Percentiles rank a stretch among this genome's conserved stretches.
Evolutionary conservation across 805 yeast genomes (phyloP).

Genomic region (Pichia sporocuriosa): DNA sequence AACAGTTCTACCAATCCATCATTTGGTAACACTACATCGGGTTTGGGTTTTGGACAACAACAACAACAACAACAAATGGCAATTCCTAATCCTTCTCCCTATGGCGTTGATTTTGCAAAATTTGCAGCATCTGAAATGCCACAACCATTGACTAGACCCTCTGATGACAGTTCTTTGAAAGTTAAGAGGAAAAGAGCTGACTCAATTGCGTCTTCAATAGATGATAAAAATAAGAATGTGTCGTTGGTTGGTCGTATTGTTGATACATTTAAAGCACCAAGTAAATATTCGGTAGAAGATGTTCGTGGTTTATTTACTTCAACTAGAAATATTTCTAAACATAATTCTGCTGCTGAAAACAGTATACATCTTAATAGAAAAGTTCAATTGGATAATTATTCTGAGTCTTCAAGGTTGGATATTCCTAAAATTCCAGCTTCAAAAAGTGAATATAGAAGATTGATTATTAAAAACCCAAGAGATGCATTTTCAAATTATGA

Average conservation of each 20-base stretch:
- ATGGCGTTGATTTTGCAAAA: slow-evolving; percentile 20
- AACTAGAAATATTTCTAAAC: slow-evolving; percentile 3
- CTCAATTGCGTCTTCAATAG: slow-evolving; percentile 16
- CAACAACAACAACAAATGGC: slow-evolving; percentile 6
- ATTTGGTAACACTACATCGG: slow-evolving; percentile 3
- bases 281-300: slow-evolving; percentile 20
- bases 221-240: slow-evolving; percentile 1
- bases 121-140: slow-evolving; percentile 24
- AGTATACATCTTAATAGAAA: background rate
- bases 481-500: slow-evolving; percentile 22
- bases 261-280: slow-evolving; percentile 19
- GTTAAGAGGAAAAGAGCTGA: slow-evolving; percentile 22
- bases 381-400: background rate
- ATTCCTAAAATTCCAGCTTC: slow-evolving; percentile 10
- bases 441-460: slow-evolving; percentile 23
- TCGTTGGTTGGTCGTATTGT: slow-evolving; percentile 11
- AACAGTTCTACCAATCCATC: slow-evolving; percentile 15
- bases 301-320: slow-evolving; percentile 29
- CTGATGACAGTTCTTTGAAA: slow-evolving; percentile 2
- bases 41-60: slow-evolving; percentile 14
- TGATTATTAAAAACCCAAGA: slow-evolving; percentile 22
- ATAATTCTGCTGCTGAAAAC: background rate
- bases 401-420: background rate
- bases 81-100: slow-evolving; percentile 15
- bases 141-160: slow-evolving; percentile 21